Base-by-base conservation (phyloP, 768 basidiomycete species). In the Lactarius sanguifluus region DNA sequence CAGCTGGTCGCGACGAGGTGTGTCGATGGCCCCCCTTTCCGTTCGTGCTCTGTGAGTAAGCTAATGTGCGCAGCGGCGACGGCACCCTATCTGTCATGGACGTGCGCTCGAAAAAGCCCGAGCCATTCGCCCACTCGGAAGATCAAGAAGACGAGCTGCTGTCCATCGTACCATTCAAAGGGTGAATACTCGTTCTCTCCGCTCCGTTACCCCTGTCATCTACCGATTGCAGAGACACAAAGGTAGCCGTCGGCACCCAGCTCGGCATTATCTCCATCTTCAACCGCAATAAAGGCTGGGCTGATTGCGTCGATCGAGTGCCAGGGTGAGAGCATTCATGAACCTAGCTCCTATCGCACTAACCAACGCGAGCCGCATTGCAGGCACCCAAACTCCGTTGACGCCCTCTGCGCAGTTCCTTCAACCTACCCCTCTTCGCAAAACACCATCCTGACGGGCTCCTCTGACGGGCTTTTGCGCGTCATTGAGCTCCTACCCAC, bases 81-180 rank as follows among this genome's bases (percentile, higher is more conserved):
- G 95, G 94, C 2, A 94, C 94, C 16, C 79, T 98, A 57, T 96
- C 94, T 23, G 94, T 96, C 52, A 87, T 96, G 74, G 96, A 98
- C 71, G 85, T 96, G 30, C 86, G 95, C 65, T 87, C 91, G 20
- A 94, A 88, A 70, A 92, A 91, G 71, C 68, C 81, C 15, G 85
- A 89, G 59, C 92, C 92, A 1, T 77, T 91, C 65, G 89, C 89
- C 1, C 90, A 94, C 62, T 96, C 94, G 18, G 95, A 96, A 74
- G 92, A 96, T 78, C 96, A 98, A 75, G 96, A 97, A 72, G 96
- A 98, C 74, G 96, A 98, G 72, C 79, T 97, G 54, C 81, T 98
- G 10, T 93, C 92, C 6, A 85, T 94, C 54, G 87, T 90, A 38
- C 76, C 92, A 18, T 94, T 98, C 75, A 92, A 91, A 80, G 85